phyloP scores from a whole-genome alignment of 257 asterid species.

The Cinchona pubescens region DNA sequence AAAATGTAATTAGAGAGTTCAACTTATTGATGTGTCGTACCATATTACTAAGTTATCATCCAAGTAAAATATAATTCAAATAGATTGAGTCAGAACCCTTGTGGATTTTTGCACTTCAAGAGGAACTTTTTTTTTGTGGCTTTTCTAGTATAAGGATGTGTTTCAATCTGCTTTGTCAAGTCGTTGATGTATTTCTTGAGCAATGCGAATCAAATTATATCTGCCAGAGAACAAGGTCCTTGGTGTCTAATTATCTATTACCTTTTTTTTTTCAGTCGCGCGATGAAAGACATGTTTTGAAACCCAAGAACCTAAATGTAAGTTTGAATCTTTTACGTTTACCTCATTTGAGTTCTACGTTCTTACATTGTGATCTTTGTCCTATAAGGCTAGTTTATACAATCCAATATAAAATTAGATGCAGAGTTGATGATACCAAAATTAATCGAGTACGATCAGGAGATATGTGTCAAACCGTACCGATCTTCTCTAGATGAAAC shows the following conservation, averaged over 20 bases:
- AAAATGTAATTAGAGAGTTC: not conserved
- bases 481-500: too few species aligned
- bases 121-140: not conserved
- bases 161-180: not conserved
- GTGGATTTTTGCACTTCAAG: not conserved
- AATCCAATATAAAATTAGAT: too few species aligned
- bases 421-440: too few species aligned
- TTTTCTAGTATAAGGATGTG: not conserved
- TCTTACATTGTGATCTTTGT: not conserved
- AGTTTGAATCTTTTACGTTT: too few species aligned
- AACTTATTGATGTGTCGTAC: not conserved
- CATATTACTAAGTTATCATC: not conserved
- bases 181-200: not conserved
- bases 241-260: not conserved
- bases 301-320: too few species aligned
- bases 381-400: not conserved
- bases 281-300: too few species aligned
- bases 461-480: too few species aligned
- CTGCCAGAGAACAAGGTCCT: too few species aligned
- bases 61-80: too few species aligned
- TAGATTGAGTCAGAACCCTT: too few species aligned
- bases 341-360: not conserved
- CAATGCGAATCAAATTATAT: not conserved
- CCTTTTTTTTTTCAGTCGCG: not conserved
- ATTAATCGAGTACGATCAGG: too few species aligned